phyloP scores from a whole-genome alignment of 2,329 filamentous ascomycete genomes.

The Coniella vitis region DNA sequence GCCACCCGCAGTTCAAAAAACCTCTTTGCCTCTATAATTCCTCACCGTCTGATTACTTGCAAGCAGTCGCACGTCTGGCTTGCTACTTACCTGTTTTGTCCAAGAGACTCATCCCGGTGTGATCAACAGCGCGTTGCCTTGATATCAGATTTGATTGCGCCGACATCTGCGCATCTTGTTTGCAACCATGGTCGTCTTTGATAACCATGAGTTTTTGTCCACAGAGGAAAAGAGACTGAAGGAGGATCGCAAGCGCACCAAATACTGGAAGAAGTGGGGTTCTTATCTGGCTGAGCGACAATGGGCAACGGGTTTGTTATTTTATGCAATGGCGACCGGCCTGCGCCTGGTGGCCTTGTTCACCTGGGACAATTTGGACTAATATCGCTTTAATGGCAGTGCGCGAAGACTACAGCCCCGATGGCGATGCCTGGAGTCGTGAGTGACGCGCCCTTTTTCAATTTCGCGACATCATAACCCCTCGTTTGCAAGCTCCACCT shows the following conservation, averaged over 20 bases:
- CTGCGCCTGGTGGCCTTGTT: conserved; percentile 12
- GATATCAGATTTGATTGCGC: not conserved
- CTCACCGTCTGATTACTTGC: too few relatives aligned
- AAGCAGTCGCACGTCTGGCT: not conserved
- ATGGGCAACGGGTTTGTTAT: conserved; percentile 76
- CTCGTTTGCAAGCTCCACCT: conserved; percentile 7
- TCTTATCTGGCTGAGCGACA: conserved; percentile 90
- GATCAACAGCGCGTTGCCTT: not conserved
- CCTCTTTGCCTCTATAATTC: too few relatives aligned
- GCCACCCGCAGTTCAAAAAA: too few relatives aligned
- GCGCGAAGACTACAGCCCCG: conserved; percentile 82
- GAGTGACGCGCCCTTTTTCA: conserved; percentile 36
- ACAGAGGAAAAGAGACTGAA: conserved; percentile 86
- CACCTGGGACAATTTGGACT: not conserved
- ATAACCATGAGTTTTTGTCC: conserved; percentile 79
- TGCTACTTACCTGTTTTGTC: not conserved
- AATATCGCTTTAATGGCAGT: conserved; percentile 43
- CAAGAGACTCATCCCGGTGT: too few relatives aligned
- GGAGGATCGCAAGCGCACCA: conserved; percentile 72
- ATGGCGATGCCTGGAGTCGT: conserved; percentile 96
- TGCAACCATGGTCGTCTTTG: conserved; percentile 74
- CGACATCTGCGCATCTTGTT: not conserved
- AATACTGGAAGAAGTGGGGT: conserved; percentile 99
- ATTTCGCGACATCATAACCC: not conserved
- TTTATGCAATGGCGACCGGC: not conserved